These are phyloP conservation scores for Xylariaceae sp. DNA, from an alignment of 2,329 filamentous ascomycete genomes.

Conservation along the genomic window DNA sequence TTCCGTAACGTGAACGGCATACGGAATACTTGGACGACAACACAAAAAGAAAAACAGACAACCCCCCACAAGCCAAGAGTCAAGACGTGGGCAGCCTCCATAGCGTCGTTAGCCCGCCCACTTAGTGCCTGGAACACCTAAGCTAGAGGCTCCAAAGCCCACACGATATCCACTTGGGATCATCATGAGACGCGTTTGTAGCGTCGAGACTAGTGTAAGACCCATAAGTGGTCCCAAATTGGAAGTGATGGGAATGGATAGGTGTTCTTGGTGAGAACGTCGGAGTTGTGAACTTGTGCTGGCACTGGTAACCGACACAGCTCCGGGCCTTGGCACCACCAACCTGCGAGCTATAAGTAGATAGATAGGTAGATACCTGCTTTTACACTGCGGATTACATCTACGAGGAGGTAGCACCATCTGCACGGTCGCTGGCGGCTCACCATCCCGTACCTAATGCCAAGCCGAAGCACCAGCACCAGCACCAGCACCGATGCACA, in stretches of 20 bases:
- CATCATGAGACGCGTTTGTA: slow-evolving; percentile 12
- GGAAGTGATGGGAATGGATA: slow-evolving; percentile 11
- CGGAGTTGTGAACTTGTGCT: background rate
- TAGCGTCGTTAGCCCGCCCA: too few species aligned
- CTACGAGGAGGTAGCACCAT: background rate
- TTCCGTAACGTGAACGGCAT: too few species aligned
- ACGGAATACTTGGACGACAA: background rate
- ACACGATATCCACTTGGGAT: slow-evolving; percentile 12
- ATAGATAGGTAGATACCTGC: background rate
- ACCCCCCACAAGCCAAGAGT: background rate
- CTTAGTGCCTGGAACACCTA: too few species aligned
- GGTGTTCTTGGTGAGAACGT: slow-evolving; percentile 3
- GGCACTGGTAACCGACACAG: background rate
- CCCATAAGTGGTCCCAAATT: slow-evolving; percentile 10
- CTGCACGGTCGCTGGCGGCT: background rate
- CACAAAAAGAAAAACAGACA: background rate
- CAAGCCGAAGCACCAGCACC: slow-evolving; percentile 3
- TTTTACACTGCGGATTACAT: too few species aligned
- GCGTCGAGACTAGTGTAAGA: background rate
- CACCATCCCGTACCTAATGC: slow-evolving; percentile 3
- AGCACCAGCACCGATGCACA: too few species aligned
- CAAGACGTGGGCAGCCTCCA: background rate
- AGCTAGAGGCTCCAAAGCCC: slow-evolving; percentile 6
- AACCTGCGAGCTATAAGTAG: slow-evolving; percentile 11
- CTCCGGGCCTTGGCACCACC: background rate